A percentile compares a stretch with the other conserved stretches of the same genome.
Evolutionary conservation across 2,329 filamentous ascomycete genomes (phyloP).

Genomic region (Nemania sp.): DNA sequence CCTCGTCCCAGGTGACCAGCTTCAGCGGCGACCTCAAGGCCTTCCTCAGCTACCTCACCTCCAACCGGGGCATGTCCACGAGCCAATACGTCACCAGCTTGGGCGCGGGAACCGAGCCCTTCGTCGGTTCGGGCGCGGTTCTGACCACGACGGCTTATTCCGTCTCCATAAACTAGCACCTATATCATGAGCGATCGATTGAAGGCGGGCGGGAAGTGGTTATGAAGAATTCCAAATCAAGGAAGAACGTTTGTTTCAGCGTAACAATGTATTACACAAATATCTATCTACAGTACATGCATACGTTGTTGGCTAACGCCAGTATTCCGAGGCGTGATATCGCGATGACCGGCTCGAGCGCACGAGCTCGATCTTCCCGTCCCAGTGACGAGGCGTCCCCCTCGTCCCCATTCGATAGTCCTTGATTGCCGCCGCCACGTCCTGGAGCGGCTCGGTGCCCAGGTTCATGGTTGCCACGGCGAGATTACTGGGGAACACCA

Average conservation of each 20-base stretch:
- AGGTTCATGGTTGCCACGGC: constrained; percentile 20
- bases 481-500: constrained; percentile 45
- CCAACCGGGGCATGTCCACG: constrained; percentile 48
- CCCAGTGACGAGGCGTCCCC: constrained; percentile 38
- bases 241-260: not conserved
- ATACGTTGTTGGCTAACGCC: constrained; percentile 29
- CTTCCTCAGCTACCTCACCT: constrained; percentile 58
- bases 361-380: constrained; percentile 39
- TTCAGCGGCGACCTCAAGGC: constrained; percentile 59
- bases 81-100: constrained; percentile 56
- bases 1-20: constrained; percentile 45
- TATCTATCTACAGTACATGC: not conserved
- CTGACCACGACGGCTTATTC: constrained; percentile 43
- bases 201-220: too few relatives aligned
- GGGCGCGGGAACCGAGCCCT: constrained; percentile 26
- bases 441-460: constrained; percentile 26
- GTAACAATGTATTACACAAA: constrained; percentile 3
- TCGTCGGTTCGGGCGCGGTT: constrained; percentile 49
- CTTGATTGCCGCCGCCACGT: constrained; percentile 40
- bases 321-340: constrained; percentile 34
- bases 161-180: constrained; percentile 25
- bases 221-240: not conserved
- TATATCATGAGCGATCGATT: not conserved
- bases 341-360: constrained; percentile 23
- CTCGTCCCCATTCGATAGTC: constrained; percentile 36